A percentile compares a stretch with the other conserved stretches of the same genome.
These are phyloP conservation scores for Zoysia pacifica DNA, from an alignment of 176 grass and related monocot species.

Conservation along the genomic window DNA sequence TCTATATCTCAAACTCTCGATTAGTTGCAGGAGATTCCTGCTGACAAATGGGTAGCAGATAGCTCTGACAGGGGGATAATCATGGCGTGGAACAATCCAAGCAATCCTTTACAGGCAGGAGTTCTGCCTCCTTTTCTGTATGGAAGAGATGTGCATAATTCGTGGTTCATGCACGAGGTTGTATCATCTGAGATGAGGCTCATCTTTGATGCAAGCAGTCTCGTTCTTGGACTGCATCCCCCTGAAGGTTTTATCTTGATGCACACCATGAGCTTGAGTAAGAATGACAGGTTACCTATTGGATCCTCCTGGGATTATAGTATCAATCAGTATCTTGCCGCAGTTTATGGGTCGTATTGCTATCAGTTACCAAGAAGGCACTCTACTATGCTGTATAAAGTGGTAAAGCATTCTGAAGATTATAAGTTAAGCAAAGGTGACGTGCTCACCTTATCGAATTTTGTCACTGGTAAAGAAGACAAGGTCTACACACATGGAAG, in stretches of 20 bases:
- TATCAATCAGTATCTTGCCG: conserved; percentile 63
- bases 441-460: conserved; percentile 16
- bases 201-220: conserved; percentile 57
- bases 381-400: conserved; percentile 33
- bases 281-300: neutral
- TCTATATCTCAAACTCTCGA: conserved; percentile 37
- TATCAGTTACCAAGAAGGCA: conserved; percentile 27
- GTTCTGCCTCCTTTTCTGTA: conserved; percentile 78
- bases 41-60: conserved; percentile 35
- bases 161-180: conserved; percentile 70
- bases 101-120: conserved; percentile 52
- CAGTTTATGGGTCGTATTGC: conserved; percentile 66
- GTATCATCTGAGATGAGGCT: conserved; percentile 74
- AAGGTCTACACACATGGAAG: neutral
- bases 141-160: conserved; percentile 52
- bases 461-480: conserved; percentile 25
- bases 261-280: neutral
- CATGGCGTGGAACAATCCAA: conserved; percentile 73
- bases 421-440: conserved; percentile 58
- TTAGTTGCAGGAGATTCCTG: conserved; percentile 50
- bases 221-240: conserved; percentile 52
- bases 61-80: conserved; percentile 46
- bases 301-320: conserved; percentile 47
- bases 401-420: conserved; percentile 52
- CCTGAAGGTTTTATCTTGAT: conserved; percentile 39